phyloP scores from a whole-genome alignment of 169 alveolate species.

The Sarcocystis neurona region DNA sequence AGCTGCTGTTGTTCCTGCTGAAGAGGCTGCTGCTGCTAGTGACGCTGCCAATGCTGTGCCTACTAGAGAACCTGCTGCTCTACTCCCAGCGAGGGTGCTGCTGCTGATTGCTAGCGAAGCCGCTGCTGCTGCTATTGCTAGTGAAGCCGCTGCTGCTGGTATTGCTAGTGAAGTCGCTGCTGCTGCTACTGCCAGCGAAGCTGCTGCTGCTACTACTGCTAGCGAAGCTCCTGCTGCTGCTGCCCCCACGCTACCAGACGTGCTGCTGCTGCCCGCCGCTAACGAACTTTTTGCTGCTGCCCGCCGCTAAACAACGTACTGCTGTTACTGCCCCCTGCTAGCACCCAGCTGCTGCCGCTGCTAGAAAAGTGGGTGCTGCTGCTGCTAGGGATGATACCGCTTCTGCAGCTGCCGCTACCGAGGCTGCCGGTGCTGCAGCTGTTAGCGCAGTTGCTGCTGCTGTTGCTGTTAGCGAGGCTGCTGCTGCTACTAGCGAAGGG shows the following conservation, averaged over 20 bases:
- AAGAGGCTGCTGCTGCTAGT: not conserved
- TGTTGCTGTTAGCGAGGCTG: no score
- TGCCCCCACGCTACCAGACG: not conserved
- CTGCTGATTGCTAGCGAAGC: not conserved
- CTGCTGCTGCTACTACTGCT: slow-evolving; percentile 21
- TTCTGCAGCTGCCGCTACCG: no score
- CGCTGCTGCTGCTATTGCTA: slow-evolving; percentile 23
- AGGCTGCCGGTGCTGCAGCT: no score
- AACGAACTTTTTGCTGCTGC: not conserved
- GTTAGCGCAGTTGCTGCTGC: no score
- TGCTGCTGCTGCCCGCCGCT: not conserved
- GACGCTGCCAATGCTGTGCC: not conserved
- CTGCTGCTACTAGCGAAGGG: no score
- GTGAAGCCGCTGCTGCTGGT: not conserved
- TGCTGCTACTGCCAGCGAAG: slow-evolving; percentile 24
- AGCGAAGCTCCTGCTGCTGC: not conserved
- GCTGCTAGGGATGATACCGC: slow-evolving; percentile 9
- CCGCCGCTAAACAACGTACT: not conserved
- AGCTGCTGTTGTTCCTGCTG: slow-evolving; percentile 13
- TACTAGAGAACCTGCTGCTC: not conserved
- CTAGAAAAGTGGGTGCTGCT: no score
- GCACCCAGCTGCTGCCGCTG: slow-evolving; percentile 24
- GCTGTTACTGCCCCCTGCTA: not conserved
- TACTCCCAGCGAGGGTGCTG: not conserved
- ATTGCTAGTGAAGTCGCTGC: slow-evolving; percentile 5